A percentile compares a stretch with the other conserved stretches of the same genome.
Conservation (phyloP, 1,284 basidiomycete species). For the Cryptococcus sp. region DNA sequence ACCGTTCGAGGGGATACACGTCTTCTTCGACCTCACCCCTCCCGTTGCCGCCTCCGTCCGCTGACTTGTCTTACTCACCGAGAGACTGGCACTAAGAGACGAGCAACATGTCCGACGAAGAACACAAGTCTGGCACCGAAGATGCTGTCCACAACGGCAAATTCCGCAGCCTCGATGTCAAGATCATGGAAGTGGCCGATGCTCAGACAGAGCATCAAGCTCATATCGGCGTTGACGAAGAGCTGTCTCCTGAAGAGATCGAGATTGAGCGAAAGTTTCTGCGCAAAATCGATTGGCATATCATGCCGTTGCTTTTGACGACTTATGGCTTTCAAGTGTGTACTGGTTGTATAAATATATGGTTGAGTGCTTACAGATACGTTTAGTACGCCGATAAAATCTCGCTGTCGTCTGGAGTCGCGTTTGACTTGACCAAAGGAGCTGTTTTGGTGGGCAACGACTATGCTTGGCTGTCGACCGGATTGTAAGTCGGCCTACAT, state of each 20-base stretch:
- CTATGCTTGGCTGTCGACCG: conserved; percentile 25
- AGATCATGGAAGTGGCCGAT: conserved; percentile 17
- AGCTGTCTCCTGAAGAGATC: conserved; percentile 10
- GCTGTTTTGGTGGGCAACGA: conserved; percentile 19
- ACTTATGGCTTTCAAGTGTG: conserved; percentile 23
- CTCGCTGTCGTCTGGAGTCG: conserved; percentile 23
- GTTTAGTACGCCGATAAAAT: conserved; percentile 23
- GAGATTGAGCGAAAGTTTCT: neutral
- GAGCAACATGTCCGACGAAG: neutral
- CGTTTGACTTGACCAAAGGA: conserved; percentile 15
- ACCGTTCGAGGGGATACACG: too few species aligned
- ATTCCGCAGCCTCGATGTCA: conserved; percentile 5
- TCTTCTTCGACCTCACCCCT: too few species aligned
- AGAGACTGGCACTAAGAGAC: too few species aligned
- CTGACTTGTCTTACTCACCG: too few species aligned
- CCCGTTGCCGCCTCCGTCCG: too few species aligned
- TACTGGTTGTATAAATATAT: neutral
- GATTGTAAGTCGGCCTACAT: conserved; percentile 11
- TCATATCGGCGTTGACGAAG: conserved; percentile 16
- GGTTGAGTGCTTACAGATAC: neutral
- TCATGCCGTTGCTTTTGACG: conserved; percentile 10
- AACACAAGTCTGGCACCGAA: neutral
- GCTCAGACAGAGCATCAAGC: conserved; percentile 15
- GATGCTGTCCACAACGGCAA: neutral
- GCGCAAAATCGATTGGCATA: conserved; percentile 9